Percentiles rank a stretch among this genome's conserved stretches.
Evolutionary conservation across 2,329 filamentous ascomycete species (phyloP).

Genomic region (Colletotrichum cereale): DNA sequence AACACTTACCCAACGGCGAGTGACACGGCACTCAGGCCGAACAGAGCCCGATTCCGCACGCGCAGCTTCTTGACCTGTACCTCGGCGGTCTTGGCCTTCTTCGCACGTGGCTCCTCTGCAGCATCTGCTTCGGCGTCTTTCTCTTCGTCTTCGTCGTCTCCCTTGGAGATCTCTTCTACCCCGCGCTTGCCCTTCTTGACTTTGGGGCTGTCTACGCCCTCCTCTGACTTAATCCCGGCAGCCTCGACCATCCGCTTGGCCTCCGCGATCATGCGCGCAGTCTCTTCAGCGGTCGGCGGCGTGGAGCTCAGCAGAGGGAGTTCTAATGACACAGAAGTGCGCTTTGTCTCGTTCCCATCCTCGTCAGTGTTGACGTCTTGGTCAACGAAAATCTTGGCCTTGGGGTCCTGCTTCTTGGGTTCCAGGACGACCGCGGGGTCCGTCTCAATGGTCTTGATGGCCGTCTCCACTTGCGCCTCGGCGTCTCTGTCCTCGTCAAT

Average conservation of each 20-base stretch:
- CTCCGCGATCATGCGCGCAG: slow-evolving; percentile 84
- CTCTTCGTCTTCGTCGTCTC: slow-evolving; percentile 68
- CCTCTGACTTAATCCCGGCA: slow-evolving; percentile 60
- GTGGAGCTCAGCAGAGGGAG: slow-evolving; percentile 73
- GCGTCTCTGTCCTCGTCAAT: slow-evolving; percentile 46
- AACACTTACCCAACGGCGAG: slow-evolving; percentile 82
- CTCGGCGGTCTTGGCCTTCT: slow-evolving; percentile 82
- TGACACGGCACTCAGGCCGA: slow-evolving; percentile 83
- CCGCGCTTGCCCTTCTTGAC: slow-evolving; percentile 77
- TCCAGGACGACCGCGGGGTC: slow-evolving; percentile 63
- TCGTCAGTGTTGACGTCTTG: slow-evolving; percentile 68
- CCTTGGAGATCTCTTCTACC: slow-evolving; percentile 77
- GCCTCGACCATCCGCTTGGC: slow-evolving; percentile 90
- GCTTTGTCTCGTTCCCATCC: slow-evolving; percentile 74
- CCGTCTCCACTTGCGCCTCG: slow-evolving; percentile 49
- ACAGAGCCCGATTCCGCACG: slow-evolving; percentile 85
- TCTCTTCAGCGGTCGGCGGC: slow-evolving; percentile 80
- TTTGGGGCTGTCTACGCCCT: slow-evolving; percentile 45
- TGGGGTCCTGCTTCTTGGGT: slow-evolving; percentile 67
- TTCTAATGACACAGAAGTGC: slow-evolving; percentile 81
- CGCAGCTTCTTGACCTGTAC: slow-evolving; percentile 86
- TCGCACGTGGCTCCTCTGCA: slow-evolving; percentile 66
- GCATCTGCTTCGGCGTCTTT: slow-evolving; percentile 55
- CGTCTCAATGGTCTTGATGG: slow-evolving; percentile 62
- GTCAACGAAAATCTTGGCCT: slow-evolving; percentile 78